These are phyloP conservation scores for Tricholoma sp. DNA, from an alignment of 768 basidiomycete genomes.

Conservation along the genomic window DNA sequence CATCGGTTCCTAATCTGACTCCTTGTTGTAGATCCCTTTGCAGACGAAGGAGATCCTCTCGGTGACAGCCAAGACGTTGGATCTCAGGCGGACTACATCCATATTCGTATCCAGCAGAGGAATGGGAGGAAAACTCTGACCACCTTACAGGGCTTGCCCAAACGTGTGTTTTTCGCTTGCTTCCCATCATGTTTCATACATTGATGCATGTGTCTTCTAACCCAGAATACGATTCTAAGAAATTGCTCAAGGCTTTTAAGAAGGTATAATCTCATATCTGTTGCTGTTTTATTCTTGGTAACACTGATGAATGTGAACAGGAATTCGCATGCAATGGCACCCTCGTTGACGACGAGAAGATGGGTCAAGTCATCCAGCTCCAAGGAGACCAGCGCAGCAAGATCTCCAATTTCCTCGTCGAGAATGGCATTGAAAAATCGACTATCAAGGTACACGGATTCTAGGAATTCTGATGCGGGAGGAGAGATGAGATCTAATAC, in stretches of 20 bases:
- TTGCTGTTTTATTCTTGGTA: background rate
- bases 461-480: slow-evolving; percentile 70
- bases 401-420: slow-evolving; percentile 82
- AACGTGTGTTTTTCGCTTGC: slow-evolving; percentile 47
- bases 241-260: slow-evolving; percentile 98
- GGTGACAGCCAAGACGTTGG: slow-evolving; percentile 70
- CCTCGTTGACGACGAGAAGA: slow-evolving; percentile 90
- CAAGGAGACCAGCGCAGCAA: slow-evolving; percentile 96
- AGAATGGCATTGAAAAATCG: slow-evolving; percentile 71
- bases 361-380: slow-evolving; percentile 96
- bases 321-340: slow-evolving; percentile 99
- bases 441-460: slow-evolving; percentile 89
- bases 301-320: slow-evolving; percentile 31
- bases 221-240: slow-evolving; percentile 94
- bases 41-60: slow-evolving; percentile 87
- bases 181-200: background rate
- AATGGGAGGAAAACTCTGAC: slow-evolving; percentile 99
- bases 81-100: slow-evolving; percentile 80
- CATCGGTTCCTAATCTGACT: slow-evolving; percentile 3
- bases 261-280: slow-evolving; percentile 52
- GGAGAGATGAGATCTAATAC: background rate
- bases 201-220: slow-evolving; percentile 7
- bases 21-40: slow-evolving; percentile 77
- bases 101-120: slow-evolving; percentile 97
- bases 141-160: slow-evolving; percentile 92